A percentile compares a stretch with the other conserved stretches of the same genome.
phyloP scores from a whole-genome alignment of 1,284 basidiomycete species.

The Spongispora temasekensis region DNA sequence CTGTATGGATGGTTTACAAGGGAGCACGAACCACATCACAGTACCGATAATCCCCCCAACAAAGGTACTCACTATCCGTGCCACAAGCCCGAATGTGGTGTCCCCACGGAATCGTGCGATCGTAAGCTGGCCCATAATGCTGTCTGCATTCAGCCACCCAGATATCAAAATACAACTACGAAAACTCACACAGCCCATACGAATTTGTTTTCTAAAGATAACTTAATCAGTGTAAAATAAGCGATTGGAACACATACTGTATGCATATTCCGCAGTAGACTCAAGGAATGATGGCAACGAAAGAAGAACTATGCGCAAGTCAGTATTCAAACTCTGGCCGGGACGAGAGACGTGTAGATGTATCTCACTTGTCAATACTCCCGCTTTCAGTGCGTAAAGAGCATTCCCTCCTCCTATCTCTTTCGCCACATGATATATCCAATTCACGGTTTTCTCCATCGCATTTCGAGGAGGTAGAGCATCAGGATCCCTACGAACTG shows the following conservation, averaged over 20 bases:
- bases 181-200: slow-evolving; percentile 56
- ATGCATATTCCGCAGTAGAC: slow-evolving; percentile 57
- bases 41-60: slow-evolving; percentile 70
- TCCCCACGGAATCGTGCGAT: slow-evolving; percentile 74
- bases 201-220: slow-evolving; percentile 47
- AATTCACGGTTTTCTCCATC: slow-evolving; percentile 53
- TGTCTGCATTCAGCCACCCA: slow-evolving; percentile 26
- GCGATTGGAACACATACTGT: slow-evolving; percentile 42
- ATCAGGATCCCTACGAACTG: slow-evolving; percentile 69
- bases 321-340: background rate
- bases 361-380: slow-evolving; percentile 55
- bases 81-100: slow-evolving; percentile 68
- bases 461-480: slow-evolving; percentile 66
- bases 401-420: slow-evolving; percentile 57
- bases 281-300: slow-evolving; percentile 62
- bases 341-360: background rate
- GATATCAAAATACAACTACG: background rate
- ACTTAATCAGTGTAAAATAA: slow-evolving; percentile 1
- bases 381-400: slow-evolving; percentile 82
- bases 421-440: slow-evolving; percentile 43
- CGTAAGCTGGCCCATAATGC: slow-evolving; percentile 73
- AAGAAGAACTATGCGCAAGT: slow-evolving; percentile 47
- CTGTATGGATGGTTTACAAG: background rate
- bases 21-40: slow-evolving; percentile 59
- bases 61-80: slow-evolving; percentile 68